These are phyloP conservation scores for Phytophthora quininea DNA, from an alignment of 352 stramenopile species.

Conservation along the genomic window DNA sequence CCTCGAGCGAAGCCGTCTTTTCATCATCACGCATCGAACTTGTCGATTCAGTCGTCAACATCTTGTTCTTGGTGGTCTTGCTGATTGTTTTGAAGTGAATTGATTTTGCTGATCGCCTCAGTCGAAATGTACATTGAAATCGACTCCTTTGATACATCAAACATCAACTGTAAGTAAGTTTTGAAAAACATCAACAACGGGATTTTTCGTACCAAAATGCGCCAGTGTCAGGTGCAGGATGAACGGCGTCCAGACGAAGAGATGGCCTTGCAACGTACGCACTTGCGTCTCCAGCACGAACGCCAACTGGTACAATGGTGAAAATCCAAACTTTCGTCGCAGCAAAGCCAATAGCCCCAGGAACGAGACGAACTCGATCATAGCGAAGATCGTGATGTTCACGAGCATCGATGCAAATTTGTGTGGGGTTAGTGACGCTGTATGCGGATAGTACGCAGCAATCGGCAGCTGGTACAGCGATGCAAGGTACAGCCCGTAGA, in stretches of 20 bases:
- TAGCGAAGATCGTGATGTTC: slow-evolving; percentile 11
- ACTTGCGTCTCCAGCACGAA: slow-evolving; percentile 48
- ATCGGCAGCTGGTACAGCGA: slow-evolving; percentile 10
- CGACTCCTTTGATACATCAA: neutral
- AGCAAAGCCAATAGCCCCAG: slow-evolving; percentile 14
- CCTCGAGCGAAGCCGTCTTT: neutral
- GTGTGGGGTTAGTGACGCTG: neutral
- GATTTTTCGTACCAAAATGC: slow-evolving; percentile 22
- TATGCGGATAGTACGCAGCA: slow-evolving; percentile 25
- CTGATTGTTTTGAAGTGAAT: neutral
- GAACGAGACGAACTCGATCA: slow-evolving; percentile 19
- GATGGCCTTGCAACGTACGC: slow-evolving; percentile 16
- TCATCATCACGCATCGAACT: too few relatives aligned
- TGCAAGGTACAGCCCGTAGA: slow-evolving; percentile 12
- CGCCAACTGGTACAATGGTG: slow-evolving; percentile 31
- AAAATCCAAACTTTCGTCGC: slow-evolving; percentile 25
- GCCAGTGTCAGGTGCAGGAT: slow-evolving; percentile 33
- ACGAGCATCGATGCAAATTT: neutral
- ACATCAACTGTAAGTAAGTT: neutral
- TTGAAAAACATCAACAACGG: neutral
- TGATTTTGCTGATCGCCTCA: neutral
- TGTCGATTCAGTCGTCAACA: neutral
- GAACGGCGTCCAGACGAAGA: slow-evolving; percentile 32
- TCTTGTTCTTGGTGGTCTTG: neutral
- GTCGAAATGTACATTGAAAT: neutral